These are phyloP conservation scores for Peronospora belbahrii DNA, from an alignment of 352 stramenopile species.

Conservation along the genomic window DNA sequence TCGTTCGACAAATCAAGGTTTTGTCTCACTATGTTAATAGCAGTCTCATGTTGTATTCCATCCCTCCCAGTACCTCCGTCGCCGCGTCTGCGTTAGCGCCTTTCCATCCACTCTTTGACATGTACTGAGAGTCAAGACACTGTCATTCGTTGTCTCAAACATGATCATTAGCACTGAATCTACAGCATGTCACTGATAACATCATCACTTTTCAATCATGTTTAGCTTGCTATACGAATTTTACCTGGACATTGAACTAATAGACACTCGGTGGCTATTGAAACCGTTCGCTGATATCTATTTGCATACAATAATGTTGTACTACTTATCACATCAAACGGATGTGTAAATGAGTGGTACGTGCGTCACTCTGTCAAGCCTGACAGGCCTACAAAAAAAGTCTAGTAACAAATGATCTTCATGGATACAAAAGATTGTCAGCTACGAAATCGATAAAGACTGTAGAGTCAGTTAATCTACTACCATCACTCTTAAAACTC, in stretches of 20 bases:
- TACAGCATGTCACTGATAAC: too few species aligned
- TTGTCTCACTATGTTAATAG: slow-evolving; percentile 3
- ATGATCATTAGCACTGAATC: not conserved
- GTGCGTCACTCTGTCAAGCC: slow-evolving; percentile 6
- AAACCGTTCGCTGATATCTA: slow-evolving; percentile 5
- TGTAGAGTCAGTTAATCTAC: not conserved
- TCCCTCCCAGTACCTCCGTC: too few species aligned
- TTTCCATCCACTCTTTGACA: too few species aligned
- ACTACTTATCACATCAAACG: not conserved
- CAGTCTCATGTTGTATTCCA: too few species aligned
- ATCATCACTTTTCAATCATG: too few species aligned
- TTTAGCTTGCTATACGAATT: not conserved
- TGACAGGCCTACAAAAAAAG: slow-evolving; percentile 5
- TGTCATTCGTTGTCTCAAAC: not conserved
- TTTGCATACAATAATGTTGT: not conserved
- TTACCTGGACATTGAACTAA: not conserved
- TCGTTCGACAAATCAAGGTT: not conserved
- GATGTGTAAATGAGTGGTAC: slow-evolving; percentile 1
- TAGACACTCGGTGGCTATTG: slow-evolving; percentile 1
- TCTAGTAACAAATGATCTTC: not conserved
- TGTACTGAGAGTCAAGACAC: too few species aligned
- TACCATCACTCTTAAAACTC: not conserved
- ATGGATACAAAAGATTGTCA: not conserved
- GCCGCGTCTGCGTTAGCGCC: too few species aligned
- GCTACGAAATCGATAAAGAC: not conserved